These are phyloP conservation scores for Parsonsia alboflavescens DNA, from an alignment of 257 asterid species.

Conservation along the genomic window DNA sequence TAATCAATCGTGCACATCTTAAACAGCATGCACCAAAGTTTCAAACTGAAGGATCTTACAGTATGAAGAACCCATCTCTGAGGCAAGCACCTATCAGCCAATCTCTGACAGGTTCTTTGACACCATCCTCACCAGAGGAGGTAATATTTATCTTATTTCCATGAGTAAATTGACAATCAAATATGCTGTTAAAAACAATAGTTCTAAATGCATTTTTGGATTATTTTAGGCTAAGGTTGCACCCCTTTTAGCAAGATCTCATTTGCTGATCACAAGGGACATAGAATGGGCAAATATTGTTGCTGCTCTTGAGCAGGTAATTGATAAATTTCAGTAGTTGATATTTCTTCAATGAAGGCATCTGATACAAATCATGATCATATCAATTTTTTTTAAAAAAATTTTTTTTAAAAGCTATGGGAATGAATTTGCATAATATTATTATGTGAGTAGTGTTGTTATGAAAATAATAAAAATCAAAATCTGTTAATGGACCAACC, in stretches of 20 bases:
- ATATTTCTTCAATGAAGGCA: neutral
- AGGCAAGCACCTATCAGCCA: constrained; percentile 83
- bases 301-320: constrained; percentile 93
- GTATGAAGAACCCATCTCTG: constrained; percentile 37
- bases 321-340: constrained; percentile 19
- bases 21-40: constrained; percentile 31
- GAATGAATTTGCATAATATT: neutral
- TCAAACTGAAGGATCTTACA: constrained; percentile 36
- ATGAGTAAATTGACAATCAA: too few species aligned
- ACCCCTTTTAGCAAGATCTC: constrained; percentile 94
- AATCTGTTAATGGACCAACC: neutral
- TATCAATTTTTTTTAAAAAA: neutral
- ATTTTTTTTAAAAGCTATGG: neutral
- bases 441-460: neutral
- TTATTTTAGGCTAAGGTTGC: constrained; percentile 67
- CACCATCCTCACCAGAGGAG: constrained; percentile 81
- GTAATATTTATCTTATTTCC: constrained; percentile 29
- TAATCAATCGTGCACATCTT: constrained; percentile 23
- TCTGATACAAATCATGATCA: neutral
- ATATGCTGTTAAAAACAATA: neutral
- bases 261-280: constrained; percentile 93
- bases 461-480: too few species aligned
- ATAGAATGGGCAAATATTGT: constrained; percentile 97
- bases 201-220: constrained; percentile 7
- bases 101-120: constrained; percentile 62